Base-by-base conservation (phyloP, 2,329 filamentous ascomycete species). In the Trichoderma endophyticum region DNA sequence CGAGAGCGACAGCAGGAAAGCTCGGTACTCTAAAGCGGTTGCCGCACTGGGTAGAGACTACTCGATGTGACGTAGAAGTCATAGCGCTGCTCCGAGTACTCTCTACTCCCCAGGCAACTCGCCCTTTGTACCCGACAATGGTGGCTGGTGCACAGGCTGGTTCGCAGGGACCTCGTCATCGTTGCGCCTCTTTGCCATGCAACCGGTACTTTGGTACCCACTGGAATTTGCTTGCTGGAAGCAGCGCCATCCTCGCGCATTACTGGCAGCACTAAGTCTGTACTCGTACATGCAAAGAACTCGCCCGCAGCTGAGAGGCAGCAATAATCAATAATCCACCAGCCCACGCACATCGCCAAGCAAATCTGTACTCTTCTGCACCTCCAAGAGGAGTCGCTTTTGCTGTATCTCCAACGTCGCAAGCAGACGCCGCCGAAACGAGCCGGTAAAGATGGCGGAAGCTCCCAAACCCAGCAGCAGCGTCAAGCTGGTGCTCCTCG, bases 401-500 rank as follows among this genome's bases (percentile, higher is more conserved):
- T 39, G 64, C 64, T 28, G 24, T 3, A 39, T 28, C 18, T 65
- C 12, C 32, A 21, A 48, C 28, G n/a, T n/a, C 51, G 59, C 34
- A 28, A 48, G 51, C 28, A 59, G 30, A n/a, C 62, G 12, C 21
- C n/a, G 6, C 18, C 12, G 56, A 51, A 66, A 56, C 43, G 63
- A 66, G 21, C 43, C 28, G 30, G 48, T 54, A 67, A 69, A 69
- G 36, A 84, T 84, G 82, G 80, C 82, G 73, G 82, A 84, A 77
- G 86, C 88, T 80, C 92, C 94, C 73, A 99, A 98, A 86, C 96
- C 96, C 74, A 98, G 95, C 88, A 98, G 95, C 90, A 99, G 96
- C 86, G 96, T 99, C 82, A 99, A 99, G 91, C 92, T 99, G 77
- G 96, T 99, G 76, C 89, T 99, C 80, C 91, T 99, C 72, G 96